Evolutionary conservation across 768 basidiomycete genomes (phyloP).

Genomic region (Mrakia hoshinonis): DNA sequence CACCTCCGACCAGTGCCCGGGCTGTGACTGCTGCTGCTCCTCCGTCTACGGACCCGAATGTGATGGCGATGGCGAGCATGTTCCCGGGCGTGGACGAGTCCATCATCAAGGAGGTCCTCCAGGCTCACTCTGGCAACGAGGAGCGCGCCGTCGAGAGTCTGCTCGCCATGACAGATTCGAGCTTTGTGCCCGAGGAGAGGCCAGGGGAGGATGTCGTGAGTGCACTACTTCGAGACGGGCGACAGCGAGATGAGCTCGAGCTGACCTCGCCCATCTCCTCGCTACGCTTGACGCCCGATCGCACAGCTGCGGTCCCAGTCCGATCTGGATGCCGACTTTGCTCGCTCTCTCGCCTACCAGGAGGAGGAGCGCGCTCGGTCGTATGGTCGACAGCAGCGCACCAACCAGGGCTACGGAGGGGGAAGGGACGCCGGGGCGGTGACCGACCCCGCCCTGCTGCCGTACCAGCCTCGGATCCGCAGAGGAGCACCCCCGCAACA

Average conservation of each 20-base stretch:
- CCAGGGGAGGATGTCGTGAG: constrained; percentile 35
- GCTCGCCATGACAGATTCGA: constrained; percentile 77
- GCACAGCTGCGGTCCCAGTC: constrained; percentile 45
- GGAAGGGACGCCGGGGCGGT: constrained; percentile 21
- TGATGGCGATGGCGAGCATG: constrained; percentile 55
- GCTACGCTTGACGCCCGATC: neutral
- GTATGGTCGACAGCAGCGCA: constrained; percentile 1
- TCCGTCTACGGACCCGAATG: constrained; percentile 44
- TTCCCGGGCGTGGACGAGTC: constrained; percentile 72
- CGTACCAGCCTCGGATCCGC: constrained; percentile 40
- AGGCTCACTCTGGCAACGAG: constrained; percentile 61
- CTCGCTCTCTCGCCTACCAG: constrained; percentile 61
- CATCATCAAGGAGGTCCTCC: constrained; percentile 63
- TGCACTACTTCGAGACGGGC: neutral
- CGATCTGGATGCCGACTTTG: constrained; percentile 70
- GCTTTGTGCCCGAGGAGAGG: constrained; percentile 49
- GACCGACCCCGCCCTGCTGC: constrained; percentile 31
- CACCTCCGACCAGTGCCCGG: neutral
- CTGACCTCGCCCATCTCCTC: constrained; percentile 7
- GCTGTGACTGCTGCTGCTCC: constrained; percentile 14
- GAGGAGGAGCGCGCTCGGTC: constrained; percentile 43
- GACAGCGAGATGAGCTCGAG: neutral
- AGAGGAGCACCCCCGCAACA: constrained; percentile 8
- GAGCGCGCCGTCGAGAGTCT: constrained; percentile 67
- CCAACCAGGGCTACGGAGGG: constrained; percentile 7